phyloP scores from a whole-genome alignment of 306 rosid genomes.

The Rosa persica region DNA sequence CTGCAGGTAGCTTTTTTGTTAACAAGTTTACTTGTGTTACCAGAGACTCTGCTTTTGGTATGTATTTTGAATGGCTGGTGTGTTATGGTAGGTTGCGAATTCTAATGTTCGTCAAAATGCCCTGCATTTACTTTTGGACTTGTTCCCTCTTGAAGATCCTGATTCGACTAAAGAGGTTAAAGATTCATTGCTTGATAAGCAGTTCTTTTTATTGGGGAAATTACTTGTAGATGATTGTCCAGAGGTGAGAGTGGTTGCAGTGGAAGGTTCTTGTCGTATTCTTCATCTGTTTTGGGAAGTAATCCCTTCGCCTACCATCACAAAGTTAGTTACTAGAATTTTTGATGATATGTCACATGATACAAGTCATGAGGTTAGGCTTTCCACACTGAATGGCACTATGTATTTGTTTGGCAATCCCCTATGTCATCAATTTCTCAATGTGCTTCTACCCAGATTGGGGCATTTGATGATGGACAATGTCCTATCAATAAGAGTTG shows the following conservation, averaged over 20 bases:
- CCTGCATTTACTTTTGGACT: slow-evolving; percentile 73
- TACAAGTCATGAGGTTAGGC: slow-evolving; percentile 71
- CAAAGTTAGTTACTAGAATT: slow-evolving; percentile 63
- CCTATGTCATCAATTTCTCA: slow-evolving; percentile 81
- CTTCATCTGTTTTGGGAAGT: slow-evolving; percentile 91
- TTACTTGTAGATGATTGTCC: slow-evolving; percentile 73
- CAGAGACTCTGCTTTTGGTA: neutral
- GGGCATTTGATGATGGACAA: slow-evolving; percentile 71
- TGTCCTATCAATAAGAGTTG: slow-evolving; percentile 50
- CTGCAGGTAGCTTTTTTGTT: slow-evolving; percentile 59
- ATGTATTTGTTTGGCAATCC: slow-evolving; percentile 79
- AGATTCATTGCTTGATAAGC: slow-evolving; percentile 73
- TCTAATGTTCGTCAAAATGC: slow-evolving; percentile 91
- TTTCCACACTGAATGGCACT: slow-evolving; percentile 71
- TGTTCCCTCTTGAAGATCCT: slow-evolving; percentile 93
- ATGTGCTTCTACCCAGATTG: slow-evolving; percentile 82
- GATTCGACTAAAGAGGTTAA: slow-evolving; percentile 87
- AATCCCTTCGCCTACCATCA: slow-evolving; percentile 73
- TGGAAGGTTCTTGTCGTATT: slow-evolving; percentile 84
- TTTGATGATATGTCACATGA: slow-evolving; percentile 78
- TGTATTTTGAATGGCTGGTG: neutral
- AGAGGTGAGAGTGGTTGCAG: slow-evolving; percentile 78
- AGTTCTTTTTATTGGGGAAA: slow-evolving; percentile 76
- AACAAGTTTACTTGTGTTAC: neutral
- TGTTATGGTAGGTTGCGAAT: slow-evolving; percentile 65